phyloP scores from a whole-genome alignment of 495 filamentous ascomycete species.

The Eremomyces bilateralis region DNA sequence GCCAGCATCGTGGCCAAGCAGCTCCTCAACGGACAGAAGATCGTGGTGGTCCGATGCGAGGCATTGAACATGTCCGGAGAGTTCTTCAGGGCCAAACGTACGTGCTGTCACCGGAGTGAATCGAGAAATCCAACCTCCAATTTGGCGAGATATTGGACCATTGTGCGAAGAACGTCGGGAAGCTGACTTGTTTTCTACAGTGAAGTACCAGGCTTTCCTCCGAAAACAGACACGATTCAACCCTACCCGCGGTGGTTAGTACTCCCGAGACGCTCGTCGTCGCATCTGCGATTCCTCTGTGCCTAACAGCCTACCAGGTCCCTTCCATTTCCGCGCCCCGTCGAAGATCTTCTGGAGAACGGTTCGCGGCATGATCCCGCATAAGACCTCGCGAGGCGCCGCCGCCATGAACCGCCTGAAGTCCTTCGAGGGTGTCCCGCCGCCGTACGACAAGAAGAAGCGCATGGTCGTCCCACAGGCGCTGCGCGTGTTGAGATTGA shows the following conservation, averaged over 20 bases:
- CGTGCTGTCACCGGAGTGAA: too few relatives aligned
- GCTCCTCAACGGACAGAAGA: slow-evolving; percentile 97
- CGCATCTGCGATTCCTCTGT: not conserved
- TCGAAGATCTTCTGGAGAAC: slow-evolving; percentile 99
- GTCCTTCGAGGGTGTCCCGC: slow-evolving; percentile 98
- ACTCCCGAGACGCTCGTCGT: slow-evolving; percentile 4
- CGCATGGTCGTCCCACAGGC: slow-evolving; percentile 97
- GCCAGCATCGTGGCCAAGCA: slow-evolving; percentile 99
- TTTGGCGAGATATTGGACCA: not conserved
- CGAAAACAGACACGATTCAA: slow-evolving; percentile 99
- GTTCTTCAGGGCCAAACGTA: slow-evolving; percentile 99
- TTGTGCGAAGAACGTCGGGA: slow-evolving; percentile 12
- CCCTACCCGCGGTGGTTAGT: slow-evolving; percentile 84
- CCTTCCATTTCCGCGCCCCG: slow-evolving; percentile 98
- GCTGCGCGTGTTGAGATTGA: slow-evolving; percentile 76
- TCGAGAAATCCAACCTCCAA: slow-evolving; percentile 1
- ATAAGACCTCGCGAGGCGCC: slow-evolving; percentile 96
- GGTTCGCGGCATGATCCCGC: slow-evolving; percentile 98
- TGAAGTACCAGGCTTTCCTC: slow-evolving; percentile 99
- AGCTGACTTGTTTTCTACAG: slow-evolving; percentile 27
- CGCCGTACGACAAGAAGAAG: slow-evolving; percentile 99
- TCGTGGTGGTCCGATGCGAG: slow-evolving; percentile 96
- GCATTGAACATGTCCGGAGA: slow-evolving; percentile 99
- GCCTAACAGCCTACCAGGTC: slow-evolving; percentile 30
- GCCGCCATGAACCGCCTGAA: slow-evolving; percentile 94